These are phyloP conservation scores for Cladosporium sp. DNA, from an alignment of 2,329 filamentous ascomycete genomes.

Conservation along the genomic window DNA sequence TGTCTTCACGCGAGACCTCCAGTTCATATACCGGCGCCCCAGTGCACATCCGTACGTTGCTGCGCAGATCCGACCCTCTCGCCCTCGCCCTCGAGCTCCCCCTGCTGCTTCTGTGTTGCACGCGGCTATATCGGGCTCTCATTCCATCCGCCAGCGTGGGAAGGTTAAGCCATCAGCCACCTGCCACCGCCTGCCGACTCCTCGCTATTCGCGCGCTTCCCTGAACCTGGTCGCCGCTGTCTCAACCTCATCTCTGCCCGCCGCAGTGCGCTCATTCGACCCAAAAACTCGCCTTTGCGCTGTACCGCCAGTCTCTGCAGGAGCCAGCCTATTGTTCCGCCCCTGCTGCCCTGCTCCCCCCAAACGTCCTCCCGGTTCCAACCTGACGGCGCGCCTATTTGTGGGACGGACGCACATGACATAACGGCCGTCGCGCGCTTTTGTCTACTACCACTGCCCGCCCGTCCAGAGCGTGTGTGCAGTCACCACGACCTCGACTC, in stretches of 20 bases:
- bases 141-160: slow-evolving; percentile 1
- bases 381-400: slow-evolving; percentile 14
- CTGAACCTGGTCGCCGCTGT: slow-evolving; percentile 9
- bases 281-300: neutral
- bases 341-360: neutral
- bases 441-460: slow-evolving; percentile 18
- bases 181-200: neutral
- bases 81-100: neutral
- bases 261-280: slow-evolving; percentile 15
- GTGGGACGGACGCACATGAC: slow-evolving; percentile 23
- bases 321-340: neutral
- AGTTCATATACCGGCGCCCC: neutral
- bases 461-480: slow-evolving; percentile 18
- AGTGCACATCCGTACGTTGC: neutral
- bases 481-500: slow-evolving; percentile 19
- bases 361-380: neutral
- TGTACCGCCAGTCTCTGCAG: slow-evolving; percentile 14
- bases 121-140: neutral
- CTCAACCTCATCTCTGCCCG: slow-evolving; percentile 15
- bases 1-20: slow-evolving; percentile 7
- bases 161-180: slow-evolving; percentile 10
- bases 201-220: neutral
- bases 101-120: neutral
- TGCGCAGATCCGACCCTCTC: neutral
- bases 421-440: slow-evolving; percentile 20